Evolutionary conservation across 2,329 filamentous ascomycete genomes (phyloP).

Genomic region (Alternaria brassicicola): DNA sequence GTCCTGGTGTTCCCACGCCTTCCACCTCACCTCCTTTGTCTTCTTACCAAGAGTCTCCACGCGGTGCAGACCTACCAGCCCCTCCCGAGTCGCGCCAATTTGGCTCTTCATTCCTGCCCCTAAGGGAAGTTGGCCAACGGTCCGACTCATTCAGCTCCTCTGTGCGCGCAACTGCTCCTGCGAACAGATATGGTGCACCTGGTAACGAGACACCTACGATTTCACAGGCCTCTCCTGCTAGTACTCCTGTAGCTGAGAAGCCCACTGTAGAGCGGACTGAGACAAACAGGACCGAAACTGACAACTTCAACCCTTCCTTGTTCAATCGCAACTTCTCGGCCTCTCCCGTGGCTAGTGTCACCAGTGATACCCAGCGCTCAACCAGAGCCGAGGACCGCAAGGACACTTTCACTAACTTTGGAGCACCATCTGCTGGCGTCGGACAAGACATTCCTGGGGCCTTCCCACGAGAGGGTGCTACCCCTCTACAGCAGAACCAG

Average conservation of each 20-base stretch:
- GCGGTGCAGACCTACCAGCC: slow-evolving; percentile 64
- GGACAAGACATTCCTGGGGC: slow-evolving; percentile 54
- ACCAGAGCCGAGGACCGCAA: slow-evolving; percentile 47
- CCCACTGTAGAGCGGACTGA: slow-evolving; percentile 43
- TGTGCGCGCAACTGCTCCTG: slow-evolving; percentile 75
- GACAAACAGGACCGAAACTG: slow-evolving; percentile 44
- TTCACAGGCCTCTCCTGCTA: slow-evolving; percentile 49
- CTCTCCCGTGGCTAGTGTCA: slow-evolving; percentile 49
- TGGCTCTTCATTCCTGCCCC: slow-evolving; percentile 75
- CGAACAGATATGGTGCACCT: slow-evolving; percentile 63
- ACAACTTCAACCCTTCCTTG: slow-evolving; percentile 44
- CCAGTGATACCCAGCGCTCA: slow-evolving; percentile 48
- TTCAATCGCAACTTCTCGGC: slow-evolving; percentile 49
- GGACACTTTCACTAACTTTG: slow-evolving; percentile 50
- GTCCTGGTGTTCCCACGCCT: slow-evolving; percentile 63
- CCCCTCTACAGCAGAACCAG: slow-evolving; percentile 56
- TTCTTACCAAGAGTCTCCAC: slow-evolving; percentile 60
- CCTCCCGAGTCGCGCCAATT: slow-evolving; percentile 78
- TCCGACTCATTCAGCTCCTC: slow-evolving; percentile 77
- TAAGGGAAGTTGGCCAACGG: slow-evolving; percentile 62
- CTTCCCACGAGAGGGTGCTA: slow-evolving; percentile 52
- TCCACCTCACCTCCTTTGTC: slow-evolving; percentile 67
- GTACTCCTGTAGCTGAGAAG: slow-evolving; percentile 61
- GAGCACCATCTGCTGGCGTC: slow-evolving; percentile 35
- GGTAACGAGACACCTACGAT: slow-evolving; percentile 58